Evolutionary conservation across 441 rosid genomes (phyloP).

Genomic region (Corymbia calophylla): DNA sequence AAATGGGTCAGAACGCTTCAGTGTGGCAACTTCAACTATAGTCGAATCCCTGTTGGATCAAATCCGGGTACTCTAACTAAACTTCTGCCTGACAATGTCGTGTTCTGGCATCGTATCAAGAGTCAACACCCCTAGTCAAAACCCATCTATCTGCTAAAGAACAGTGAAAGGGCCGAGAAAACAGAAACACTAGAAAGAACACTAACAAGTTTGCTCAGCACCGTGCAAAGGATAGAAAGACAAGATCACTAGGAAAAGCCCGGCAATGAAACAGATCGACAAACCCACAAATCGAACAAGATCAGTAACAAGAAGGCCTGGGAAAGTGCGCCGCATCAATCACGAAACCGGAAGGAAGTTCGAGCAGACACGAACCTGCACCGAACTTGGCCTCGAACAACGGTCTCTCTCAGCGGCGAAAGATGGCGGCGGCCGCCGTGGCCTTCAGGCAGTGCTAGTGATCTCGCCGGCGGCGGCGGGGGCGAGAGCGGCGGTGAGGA

Average conservation of each 20-base stretch:
- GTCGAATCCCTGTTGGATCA: background rate
- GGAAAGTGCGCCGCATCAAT: background rate
- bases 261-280: background rate
- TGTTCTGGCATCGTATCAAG: background rate
- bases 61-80: background rate
- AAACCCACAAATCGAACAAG: background rate
- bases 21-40: background rate
- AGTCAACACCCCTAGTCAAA: background rate
- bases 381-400: background rate
- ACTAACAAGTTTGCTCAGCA: background rate
- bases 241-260: background rate
- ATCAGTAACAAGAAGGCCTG: background rate
- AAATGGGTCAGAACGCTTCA: background rate
- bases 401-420: background rate
- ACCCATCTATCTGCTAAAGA: background rate
- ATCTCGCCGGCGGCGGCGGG: background rate
- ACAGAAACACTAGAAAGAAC: background rate
- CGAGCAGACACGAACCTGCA: background rate
- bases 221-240: background rate
- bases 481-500: background rate
- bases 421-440: background rate
- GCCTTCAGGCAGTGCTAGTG: background rate
- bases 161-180: background rate
- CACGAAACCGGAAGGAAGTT: background rate
- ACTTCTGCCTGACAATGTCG: background rate